Percentiles rank a stretch among this genome's conserved stretches.
Evolutionary conservation across 495 filamentous ascomycete genomes (phyloP).

Genomic region (Penicillium canescens): DNA sequence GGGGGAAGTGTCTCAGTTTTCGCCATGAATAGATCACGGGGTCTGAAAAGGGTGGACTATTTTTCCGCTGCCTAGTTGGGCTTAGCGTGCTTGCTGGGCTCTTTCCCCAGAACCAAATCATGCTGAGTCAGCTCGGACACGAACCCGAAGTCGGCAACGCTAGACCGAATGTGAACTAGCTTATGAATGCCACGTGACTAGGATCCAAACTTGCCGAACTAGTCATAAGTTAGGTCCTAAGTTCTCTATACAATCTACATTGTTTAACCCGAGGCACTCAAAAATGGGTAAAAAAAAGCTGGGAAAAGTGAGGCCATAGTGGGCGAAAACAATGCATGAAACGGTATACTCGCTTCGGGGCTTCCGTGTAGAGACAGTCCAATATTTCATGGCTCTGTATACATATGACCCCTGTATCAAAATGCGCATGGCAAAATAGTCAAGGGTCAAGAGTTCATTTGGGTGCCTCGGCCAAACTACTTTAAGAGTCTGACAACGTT

Average conservation of each 20-base stretch:
- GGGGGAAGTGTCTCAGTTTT: conserved; percentile 14
- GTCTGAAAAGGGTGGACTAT: conserved; percentile 11
- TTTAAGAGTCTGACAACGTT: neutral
- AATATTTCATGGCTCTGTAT: too few species aligned
- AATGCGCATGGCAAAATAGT: too few species aligned
- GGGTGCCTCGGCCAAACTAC: neutral
- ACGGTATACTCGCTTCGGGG: too few species aligned
- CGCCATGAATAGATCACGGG: conserved; percentile 15
- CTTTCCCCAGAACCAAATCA: neutral
- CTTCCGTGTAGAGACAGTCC: too few species aligned
- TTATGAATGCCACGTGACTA: neutral
- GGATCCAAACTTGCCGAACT: conserved; percentile 5
- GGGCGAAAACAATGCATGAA: too few species aligned
- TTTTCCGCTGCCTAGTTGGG: conserved; percentile 14
- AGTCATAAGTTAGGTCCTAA: neutral
- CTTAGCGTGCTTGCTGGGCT: conserved; percentile 9
- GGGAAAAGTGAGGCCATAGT: too few species aligned
- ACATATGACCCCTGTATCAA: too few species aligned
- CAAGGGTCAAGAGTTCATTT: too few species aligned
- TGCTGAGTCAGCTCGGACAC: conserved; percentile 8
- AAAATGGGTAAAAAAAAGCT: too few species aligned
- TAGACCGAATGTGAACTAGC: neutral
- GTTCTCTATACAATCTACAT: too few species aligned
- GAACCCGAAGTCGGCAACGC: conserved; percentile 5
- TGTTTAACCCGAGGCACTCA: too few species aligned